phyloP scores from a whole-genome alignment of 495 filamentous ascomycete species.

The Penicillium canescens region DNA sequence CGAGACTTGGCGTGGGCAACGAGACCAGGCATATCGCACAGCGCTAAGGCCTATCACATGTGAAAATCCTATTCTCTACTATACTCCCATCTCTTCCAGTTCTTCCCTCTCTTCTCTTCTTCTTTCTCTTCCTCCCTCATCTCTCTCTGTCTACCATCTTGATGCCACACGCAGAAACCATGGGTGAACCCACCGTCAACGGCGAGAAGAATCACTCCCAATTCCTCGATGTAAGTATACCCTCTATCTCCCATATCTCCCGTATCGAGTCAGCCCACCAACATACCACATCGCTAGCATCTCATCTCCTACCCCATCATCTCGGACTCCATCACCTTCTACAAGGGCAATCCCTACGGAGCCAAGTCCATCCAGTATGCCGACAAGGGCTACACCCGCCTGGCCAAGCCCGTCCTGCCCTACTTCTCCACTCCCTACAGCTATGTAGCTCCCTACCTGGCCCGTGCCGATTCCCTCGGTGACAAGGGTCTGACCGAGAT shows the following conservation, averaged over 20 bases:
- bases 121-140: background rate
- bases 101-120: conserved; percentile 8
- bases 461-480: conserved; percentile 77
- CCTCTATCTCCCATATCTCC: background rate
- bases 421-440: conserved; percentile 75
- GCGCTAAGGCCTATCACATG: conserved; percentile 32
- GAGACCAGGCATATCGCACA: conserved; percentile 20
- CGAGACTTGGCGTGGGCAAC: conserved; percentile 8
- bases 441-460: conserved; percentile 79
- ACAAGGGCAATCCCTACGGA: conserved; percentile 79
- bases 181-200: conserved; percentile 58
- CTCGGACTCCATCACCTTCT: conserved; percentile 71
- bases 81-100: conserved; percentile 10
- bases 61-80: conserved; percentile 23
- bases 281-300: conserved; percentile 53
- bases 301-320: conserved; percentile 83
- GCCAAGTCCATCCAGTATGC: conserved; percentile 74
- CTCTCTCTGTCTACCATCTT: conserved; percentile 9
- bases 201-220: conserved; percentile 66
- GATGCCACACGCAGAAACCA: conserved; percentile 50
- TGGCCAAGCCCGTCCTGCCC: conserved; percentile 73
- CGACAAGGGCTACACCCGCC: conserved; percentile 63
- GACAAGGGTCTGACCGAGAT: conserved; percentile 71
- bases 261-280: background rate
- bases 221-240: conserved; percentile 61